Evolutionary conservation across 768 basidiomycete species (phyloP).

Genomic region (Rickenella mellea): DNA sequence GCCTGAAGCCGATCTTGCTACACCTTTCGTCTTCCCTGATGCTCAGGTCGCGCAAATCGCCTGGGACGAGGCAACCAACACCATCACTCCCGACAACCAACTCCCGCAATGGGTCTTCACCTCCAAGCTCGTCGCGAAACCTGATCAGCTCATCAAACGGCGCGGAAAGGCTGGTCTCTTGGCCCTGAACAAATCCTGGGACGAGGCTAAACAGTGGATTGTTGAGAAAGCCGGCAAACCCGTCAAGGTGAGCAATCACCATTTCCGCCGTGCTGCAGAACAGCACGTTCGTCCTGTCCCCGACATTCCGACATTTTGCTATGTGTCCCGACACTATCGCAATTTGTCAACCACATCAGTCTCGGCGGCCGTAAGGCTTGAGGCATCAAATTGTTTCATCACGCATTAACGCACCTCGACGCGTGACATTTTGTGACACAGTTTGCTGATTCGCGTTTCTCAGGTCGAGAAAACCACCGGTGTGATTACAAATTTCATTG

Average conservation of each 20-base stretch:
- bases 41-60: conserved; percentile 73
- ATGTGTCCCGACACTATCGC: not conserved
- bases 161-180: conserved; percentile 97
- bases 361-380: not conserved
- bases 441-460: not conserved
- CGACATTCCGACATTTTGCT: not conserved
- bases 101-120: conserved; percentile 78
- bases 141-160: conserved; percentile 98
- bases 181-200: conserved; percentile 88
- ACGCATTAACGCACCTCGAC: not conserved
- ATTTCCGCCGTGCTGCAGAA: conserved; percentile 5
- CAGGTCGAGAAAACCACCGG: conserved; percentile 93
- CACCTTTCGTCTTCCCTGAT: conserved; percentile 53
- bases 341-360: not conserved
- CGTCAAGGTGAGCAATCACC: conserved; percentile 55
- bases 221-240: conserved; percentile 82
- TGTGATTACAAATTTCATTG: conserved; percentile 93
- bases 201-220: conserved; percentile 84
- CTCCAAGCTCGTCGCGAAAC: conserved; percentile 89
- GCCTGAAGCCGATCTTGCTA: conserved; percentile 28
- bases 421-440: not conserved
- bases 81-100: conserved; percentile 47
- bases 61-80: conserved; percentile 66
- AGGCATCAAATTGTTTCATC: not conserved
- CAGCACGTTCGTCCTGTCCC: not conserved